phyloP scores from a whole-genome alignment of 345 rosid species.

The Citrus hindsii region DNA sequence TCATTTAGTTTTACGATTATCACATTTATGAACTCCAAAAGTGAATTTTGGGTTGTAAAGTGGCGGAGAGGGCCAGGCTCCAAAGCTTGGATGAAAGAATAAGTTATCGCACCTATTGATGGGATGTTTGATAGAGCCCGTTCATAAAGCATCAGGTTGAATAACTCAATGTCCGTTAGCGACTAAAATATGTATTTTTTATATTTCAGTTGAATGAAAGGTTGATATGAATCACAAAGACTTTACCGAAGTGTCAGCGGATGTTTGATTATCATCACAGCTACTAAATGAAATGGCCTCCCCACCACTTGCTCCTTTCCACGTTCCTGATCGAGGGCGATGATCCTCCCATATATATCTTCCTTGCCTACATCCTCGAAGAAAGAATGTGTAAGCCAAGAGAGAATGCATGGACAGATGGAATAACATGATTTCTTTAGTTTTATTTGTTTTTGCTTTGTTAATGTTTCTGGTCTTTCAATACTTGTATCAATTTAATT shows the following conservation, averaged over 20 bases:
- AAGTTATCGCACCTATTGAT: conserved; percentile 91
- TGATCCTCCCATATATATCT: conserved; percentile 79
- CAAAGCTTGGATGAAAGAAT: conserved; percentile 76
- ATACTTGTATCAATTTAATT: background rate
- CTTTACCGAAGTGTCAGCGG: conserved; percentile 75
- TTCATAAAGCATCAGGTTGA: background rate
- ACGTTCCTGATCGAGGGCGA: conserved; percentile 62
- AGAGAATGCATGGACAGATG: background rate
- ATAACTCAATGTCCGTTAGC: background rate
- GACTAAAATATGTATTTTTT: background rate
- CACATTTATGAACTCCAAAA: background rate
- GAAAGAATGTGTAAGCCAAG: background rate
- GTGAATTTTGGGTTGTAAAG: background rate
- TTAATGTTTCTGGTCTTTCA: background rate
- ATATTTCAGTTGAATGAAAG: background rate
- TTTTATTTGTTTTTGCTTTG: background rate
- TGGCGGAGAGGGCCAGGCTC: conserved; percentile 41
- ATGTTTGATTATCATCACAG: conserved; percentile 79
- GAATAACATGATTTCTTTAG: no score
- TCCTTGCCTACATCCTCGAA: conserved; percentile 41
- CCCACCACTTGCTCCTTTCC: conserved; percentile 95
- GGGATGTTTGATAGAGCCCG: conserved; percentile 68
- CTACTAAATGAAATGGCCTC: conserved; percentile 86
- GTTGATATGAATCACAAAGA: background rate
- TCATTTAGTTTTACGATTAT: no score